Percentiles rank a stretch among this genome's conserved stretches.
These are phyloP conservation scores for Collybia nuda DNA, from an alignment of 768 basidiomycete species.

Conservation along the genomic window DNA sequence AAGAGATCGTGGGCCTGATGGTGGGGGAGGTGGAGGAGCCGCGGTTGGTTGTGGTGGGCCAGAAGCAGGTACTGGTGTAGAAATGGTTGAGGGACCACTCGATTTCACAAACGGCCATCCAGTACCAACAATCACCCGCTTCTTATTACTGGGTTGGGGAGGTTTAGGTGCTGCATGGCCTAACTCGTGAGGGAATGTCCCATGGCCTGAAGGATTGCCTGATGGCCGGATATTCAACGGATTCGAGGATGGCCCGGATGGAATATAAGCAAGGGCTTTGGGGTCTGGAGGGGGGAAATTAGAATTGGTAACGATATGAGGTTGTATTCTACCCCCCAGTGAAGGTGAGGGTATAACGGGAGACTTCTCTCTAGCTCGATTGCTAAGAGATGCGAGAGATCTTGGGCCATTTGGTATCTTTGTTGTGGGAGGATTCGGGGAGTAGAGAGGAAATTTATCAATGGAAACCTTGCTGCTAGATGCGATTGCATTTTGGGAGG, in stretches of 20 bases:
- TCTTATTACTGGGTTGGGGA: slow-evolving; percentile 24
- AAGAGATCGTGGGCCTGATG: slow-evolving; percentile 4
- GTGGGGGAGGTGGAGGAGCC: slow-evolving; percentile 13
- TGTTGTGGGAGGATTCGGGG: background rate
- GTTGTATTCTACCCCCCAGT: background rate
- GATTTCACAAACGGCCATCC: slow-evolving; percentile 43
- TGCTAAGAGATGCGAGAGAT: slow-evolving; percentile 10
- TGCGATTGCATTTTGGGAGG: slow-evolving; percentile 27
- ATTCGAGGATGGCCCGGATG: slow-evolving; percentile 46
- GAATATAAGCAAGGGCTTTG: slow-evolving; percentile 36
- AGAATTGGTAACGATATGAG: background rate
- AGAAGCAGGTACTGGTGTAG: slow-evolving; percentile 14
- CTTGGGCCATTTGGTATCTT: slow-evolving; percentile 5
- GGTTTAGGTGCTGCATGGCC: slow-evolving; percentile 25
- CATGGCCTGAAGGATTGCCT: slow-evolving; percentile 5
- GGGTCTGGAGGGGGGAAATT: slow-evolving; percentile 33
- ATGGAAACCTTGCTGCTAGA: slow-evolving; percentile 35
- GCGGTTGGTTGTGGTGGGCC: slow-evolving; percentile 14
- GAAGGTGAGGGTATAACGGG: slow-evolving; percentile 1
- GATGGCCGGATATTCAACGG: slow-evolving; percentile 58
- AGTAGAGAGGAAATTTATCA: slow-evolving; percentile 7
- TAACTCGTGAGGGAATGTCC: slow-evolving; percentile 12
- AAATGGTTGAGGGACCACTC: slow-evolving; percentile 10
- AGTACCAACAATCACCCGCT: slow-evolving; percentile 44
- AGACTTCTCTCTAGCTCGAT: slow-evolving; percentile 20